Evolutionary conservation across 1,284 basidiomycete species (phyloP).

Genomic region (Cryptococcus sp.): DNA sequence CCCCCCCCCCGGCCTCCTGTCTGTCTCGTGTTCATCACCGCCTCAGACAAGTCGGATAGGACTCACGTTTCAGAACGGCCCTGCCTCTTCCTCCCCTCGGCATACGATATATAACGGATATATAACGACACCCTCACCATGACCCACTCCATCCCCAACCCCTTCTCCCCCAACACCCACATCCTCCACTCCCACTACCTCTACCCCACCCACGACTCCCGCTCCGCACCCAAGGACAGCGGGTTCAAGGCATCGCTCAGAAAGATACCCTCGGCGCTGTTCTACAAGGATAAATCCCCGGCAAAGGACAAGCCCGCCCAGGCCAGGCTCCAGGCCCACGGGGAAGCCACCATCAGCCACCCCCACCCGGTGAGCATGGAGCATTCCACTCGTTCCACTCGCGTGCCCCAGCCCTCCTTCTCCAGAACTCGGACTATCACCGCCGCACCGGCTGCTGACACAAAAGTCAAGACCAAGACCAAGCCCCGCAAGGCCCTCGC

Average conservation of each 20-base stretch:
- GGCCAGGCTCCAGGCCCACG: constrained; percentile 1
- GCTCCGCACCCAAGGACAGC: background rate
- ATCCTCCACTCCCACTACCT: constrained; percentile 18
- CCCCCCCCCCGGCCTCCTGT: background rate
- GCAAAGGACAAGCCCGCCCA: constrained; percentile 15
- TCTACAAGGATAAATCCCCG: constrained; percentile 22
- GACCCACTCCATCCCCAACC: constrained; percentile 1
- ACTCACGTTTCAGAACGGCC: constrained; percentile 1
- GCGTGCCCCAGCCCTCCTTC: background rate
- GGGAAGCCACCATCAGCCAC: constrained; percentile 4
- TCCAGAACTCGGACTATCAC: background rate
- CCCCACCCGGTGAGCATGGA: background rate
- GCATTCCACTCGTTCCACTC: too few relatives aligned
- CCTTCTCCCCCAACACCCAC: constrained; percentile 16
- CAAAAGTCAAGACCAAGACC: constrained; percentile 21
- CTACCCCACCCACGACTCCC: constrained; percentile 2
- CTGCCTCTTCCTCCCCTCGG: background rate
- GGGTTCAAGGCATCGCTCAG: constrained; percentile 25
- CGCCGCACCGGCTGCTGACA: background rate
- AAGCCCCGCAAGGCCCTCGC: constrained; percentile 35
- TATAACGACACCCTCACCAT: background rate
- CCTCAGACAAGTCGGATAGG: background rate
- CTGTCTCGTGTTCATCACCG: background rate
- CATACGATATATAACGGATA: background rate
- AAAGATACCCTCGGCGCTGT: constrained; percentile 39